Evolutionary conservation across 768 basidiomycete genomes (phyloP).

Genomic region (Trametes sanguinea): DNA sequence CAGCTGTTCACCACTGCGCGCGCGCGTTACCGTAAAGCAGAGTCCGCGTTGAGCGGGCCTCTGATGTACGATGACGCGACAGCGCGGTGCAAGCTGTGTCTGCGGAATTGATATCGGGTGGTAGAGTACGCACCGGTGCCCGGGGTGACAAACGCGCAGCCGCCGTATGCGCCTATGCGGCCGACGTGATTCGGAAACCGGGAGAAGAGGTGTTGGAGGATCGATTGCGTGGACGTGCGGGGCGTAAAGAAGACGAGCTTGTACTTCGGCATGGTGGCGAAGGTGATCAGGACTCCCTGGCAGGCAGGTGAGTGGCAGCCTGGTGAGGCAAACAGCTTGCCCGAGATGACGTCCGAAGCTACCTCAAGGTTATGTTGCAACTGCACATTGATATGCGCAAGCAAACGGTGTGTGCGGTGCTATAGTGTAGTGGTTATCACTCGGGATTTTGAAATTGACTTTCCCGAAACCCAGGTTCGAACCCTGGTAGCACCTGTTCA

Average conservation of each 20-base stretch:
- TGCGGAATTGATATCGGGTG: neutral
- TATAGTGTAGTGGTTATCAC: conserved; percentile 28
- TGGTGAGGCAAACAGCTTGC: neutral
- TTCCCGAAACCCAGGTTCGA: conserved; percentile 27
- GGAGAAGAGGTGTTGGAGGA: conserved; percentile 50
- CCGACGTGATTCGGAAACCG: conserved; percentile 47
- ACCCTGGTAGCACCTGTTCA: conserved; percentile 24
- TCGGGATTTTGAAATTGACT: conserved; percentile 20
- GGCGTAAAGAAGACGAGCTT: conserved; percentile 60
- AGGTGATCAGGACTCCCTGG: no score
- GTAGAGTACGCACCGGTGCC: conserved; percentile 44
- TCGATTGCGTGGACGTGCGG: conserved; percentile 39
- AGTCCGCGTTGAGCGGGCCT: no score
- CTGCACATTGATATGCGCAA: no score
- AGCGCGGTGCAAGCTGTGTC: no score
- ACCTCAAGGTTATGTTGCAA: no score
- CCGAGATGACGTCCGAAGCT: no score
- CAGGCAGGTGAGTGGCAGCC: no score
- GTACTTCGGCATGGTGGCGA: conserved; percentile 35
- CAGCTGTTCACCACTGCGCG: no score
- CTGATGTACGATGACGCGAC: no score
- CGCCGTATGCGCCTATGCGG: conserved; percentile 54
- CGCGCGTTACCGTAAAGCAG: no score
- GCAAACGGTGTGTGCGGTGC: conserved; percentile 1
- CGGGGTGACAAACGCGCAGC: conserved; percentile 55